Evolutionary conservation across 1,284 basidiomycete genomes (phyloP), one percentile per base, ranked within the genome.

Genomic region (Trametes sp.): DNA sequence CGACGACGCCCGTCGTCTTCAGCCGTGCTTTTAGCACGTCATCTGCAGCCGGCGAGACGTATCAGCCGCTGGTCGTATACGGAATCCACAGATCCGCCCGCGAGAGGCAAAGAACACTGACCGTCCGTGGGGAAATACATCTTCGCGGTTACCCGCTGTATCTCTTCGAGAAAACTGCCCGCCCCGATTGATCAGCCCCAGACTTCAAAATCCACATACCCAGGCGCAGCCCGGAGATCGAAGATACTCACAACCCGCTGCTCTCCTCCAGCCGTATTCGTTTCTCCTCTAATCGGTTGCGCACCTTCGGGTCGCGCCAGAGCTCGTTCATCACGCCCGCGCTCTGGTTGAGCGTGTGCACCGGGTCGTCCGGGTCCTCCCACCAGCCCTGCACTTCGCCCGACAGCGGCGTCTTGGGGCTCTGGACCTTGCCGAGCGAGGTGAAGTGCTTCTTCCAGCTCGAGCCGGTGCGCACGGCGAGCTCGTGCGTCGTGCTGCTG

Each of bases 301-400:
- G 80, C 56, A 94, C 90, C 62, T 78, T 80, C 23, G 79, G 72
- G 73, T 93, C 91, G 67, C 80, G 79, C 92, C 92, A 94, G 45
- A 94, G 80, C 64, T 88, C 84, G 64, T 81, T 70, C 86, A 94
- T 93, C 50, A 81, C 79, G 52, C 82, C 80, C 10, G 84, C 83
- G 72, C 85, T 89, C 19, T 83, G 81, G 69, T 87, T 80, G 28
- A 94, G 77, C 51, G 84, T 74, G 72, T 92, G 89, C 55, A 91
- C 89, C 33, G 90, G 91, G 73, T 93, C 91, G 23, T 85, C 82
- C 41, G 89, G 90, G 78, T 93, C 89, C 74, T 92, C 90, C 90
- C 90, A 93, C 90, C 90, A 92, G 19, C 88, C 89, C 69, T 84
- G 83, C 54, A 92, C 82, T 75, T 90, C 88, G 56, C 87, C 87